Evolutionary conservation across 2,329 filamentous ascomycete genomes (phyloP).

Genomic region (Neonectria hederae): DNA sequence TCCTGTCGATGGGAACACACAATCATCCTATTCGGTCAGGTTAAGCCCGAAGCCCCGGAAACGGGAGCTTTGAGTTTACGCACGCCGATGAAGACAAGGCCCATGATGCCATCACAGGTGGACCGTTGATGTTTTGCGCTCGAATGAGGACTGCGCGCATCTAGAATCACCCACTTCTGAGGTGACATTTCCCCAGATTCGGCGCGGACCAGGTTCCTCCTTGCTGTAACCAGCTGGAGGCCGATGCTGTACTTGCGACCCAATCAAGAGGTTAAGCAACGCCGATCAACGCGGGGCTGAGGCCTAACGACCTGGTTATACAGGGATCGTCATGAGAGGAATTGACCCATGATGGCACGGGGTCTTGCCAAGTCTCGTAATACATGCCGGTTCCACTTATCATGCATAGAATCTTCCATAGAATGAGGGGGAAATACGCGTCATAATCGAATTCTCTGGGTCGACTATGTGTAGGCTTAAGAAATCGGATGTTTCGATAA

Average conservation of each 20-base stretch:
- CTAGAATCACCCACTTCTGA: slow-evolving; percentile 7
- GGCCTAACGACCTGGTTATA: not conserved
- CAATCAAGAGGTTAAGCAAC: slow-evolving; percentile 5
- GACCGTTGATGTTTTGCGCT: slow-evolving; percentile 15
- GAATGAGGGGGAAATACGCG: no score
- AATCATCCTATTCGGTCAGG: not conserved
- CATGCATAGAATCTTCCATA: not conserved
- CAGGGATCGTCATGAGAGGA: slow-evolving; percentile 5
- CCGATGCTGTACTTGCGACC: slow-evolving; percentile 10
- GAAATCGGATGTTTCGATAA: no score
- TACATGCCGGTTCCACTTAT: not conserved
- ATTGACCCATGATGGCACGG: not conserved
- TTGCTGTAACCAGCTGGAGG: slow-evolving; percentile 3
- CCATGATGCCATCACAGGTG: slow-evolving; percentile 11
- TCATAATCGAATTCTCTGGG: no score
- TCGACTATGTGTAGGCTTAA: no score
- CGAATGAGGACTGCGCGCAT: slow-evolving; percentile 10
- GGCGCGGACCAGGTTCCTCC: slow-evolving; percentile 15
- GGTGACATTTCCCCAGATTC: slow-evolving; percentile 21
- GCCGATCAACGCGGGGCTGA: slow-evolving; percentile 5
- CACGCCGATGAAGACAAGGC: not conserved
- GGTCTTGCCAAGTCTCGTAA: not conserved
- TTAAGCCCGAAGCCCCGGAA: slow-evolving; percentile 4
- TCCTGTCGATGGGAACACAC: no score
- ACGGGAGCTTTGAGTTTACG: not conserved